These are phyloP conservation scores for Geotrichum aggregatum DNA, from an alignment of 1,139 yeast genomes.

Conservation along the genomic window DNA sequence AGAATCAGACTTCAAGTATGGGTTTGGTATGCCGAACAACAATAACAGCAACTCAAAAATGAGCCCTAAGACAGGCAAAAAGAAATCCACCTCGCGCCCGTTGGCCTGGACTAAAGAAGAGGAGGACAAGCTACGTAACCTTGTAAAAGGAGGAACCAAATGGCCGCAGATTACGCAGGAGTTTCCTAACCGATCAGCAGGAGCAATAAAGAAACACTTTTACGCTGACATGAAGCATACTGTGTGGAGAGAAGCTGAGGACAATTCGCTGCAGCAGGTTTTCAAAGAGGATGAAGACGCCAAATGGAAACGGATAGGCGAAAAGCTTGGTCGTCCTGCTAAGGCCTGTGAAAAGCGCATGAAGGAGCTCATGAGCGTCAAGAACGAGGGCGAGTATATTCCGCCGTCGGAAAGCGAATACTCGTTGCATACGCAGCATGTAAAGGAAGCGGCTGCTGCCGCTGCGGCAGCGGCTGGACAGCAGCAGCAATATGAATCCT, in stretches of 20 bases:
- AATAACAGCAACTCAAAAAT: constrained; percentile 19
- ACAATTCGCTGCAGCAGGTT: constrained; percentile 28
- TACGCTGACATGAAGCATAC: constrained; percentile 37
- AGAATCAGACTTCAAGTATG: background rate
- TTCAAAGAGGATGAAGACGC: constrained; percentile 31
- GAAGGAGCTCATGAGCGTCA: constrained; percentile 20
- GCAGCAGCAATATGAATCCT: background rate
- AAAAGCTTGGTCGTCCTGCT: constrained; percentile 33
- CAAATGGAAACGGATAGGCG: constrained; percentile 35
- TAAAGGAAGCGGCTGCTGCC: constrained; percentile 13
- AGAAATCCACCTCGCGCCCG: constrained; percentile 24
- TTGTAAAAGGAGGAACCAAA: constrained; percentile 34
- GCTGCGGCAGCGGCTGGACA: constrained; percentile 3
- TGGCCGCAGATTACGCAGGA: constrained; percentile 34
- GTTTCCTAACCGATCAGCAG: constrained; percentile 36
- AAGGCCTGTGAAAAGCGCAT: constrained; percentile 34
- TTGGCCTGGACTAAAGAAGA: constrained; percentile 32
- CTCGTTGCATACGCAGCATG: constrained; percentile 16
- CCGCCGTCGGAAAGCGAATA: constrained; percentile 20
- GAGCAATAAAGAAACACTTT: constrained; percentile 36
- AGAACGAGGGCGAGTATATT: constrained; percentile 18
- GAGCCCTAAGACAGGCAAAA: constrained; percentile 1
- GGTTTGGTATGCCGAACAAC: constrained; percentile 5
- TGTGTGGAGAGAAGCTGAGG: constrained; percentile 33
- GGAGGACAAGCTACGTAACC: constrained; percentile 29